Conservation (phyloP, 2,329 filamentous ascomycete genomes). For the Didymella lethalis region DNA sequence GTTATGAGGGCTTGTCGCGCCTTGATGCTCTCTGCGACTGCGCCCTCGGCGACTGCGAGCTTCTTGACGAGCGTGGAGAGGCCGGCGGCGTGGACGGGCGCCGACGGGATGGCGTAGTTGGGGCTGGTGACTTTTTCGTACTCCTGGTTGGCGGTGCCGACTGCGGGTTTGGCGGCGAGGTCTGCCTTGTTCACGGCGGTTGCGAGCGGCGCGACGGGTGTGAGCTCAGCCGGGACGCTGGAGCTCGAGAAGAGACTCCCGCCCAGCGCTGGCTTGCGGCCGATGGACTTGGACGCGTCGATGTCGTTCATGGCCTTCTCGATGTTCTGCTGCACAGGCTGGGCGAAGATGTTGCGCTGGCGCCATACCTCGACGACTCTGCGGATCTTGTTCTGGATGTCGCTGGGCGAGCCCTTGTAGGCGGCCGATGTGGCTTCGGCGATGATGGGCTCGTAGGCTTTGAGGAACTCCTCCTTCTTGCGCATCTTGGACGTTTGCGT, state of each 20-base stretch:
- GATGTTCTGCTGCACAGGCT: slow-evolving; percentile 78
- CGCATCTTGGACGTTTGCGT: slow-evolving; percentile 94
- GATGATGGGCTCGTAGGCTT: slow-evolving; percentile 89
- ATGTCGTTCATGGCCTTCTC: slow-evolving; percentile 75
- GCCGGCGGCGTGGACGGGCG: slow-evolving; percentile 89
- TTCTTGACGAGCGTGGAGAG: slow-evolving; percentile 89
- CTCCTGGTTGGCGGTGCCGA: slow-evolving; percentile 78
- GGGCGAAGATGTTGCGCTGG: slow-evolving; percentile 83
- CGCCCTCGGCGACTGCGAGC: slow-evolving; percentile 85
- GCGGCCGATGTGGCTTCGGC: slow-evolving; percentile 89
- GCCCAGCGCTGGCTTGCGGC: slow-evolving; percentile 66
- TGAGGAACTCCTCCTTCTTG: slow-evolving; percentile 89
- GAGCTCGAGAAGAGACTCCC: slow-evolving; percentile 74
- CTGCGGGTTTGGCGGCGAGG: slow-evolving; percentile 69
- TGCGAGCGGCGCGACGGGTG: slow-evolving; percentile 76
- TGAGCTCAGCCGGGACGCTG: slow-evolving; percentile 77
- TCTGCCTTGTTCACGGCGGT: slow-evolving; percentile 77
- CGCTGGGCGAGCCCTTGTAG: slow-evolving; percentile 83
- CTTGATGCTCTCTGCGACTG: slow-evolving; percentile 88
- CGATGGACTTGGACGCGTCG: slow-evolving; percentile 56
- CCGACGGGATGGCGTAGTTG: slow-evolving; percentile 71
- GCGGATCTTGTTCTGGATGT: slow-evolving; percentile 86
- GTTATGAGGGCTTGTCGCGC: slow-evolving; percentile 79
- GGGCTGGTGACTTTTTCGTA: slow-evolving; percentile 85
- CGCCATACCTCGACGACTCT: slow-evolving; percentile 96